Conservation (phyloP, 2,329 filamentous ascomycete species). For the Aspergillus persii region DNA sequence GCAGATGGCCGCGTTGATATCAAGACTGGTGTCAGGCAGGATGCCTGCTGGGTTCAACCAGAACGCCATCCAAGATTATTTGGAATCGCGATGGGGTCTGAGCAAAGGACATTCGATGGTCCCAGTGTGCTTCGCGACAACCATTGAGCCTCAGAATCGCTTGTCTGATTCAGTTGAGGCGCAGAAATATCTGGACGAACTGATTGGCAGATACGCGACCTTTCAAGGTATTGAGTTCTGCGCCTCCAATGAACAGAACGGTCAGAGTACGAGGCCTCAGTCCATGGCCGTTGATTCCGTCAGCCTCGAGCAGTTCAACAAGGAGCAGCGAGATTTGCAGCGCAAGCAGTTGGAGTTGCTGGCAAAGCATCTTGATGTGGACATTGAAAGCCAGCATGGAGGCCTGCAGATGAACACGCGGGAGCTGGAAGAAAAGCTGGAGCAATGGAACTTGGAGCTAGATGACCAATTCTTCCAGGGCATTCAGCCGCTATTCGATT, state of each 20-base stretch:
- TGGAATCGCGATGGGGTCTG: slow-evolving; percentile 29
- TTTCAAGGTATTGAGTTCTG: slow-evolving; percentile 14
- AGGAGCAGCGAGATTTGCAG: slow-evolving; percentile 7
- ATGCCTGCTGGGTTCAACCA: slow-evolving; percentile 30
- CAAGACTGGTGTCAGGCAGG: slow-evolving; percentile 27
- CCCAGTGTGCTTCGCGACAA: slow-evolving; percentile 22
- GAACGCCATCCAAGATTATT: slow-evolving; percentile 18
- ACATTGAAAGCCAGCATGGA: neutral
- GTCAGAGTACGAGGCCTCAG: neutral
- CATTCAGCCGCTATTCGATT: slow-evolving; percentile 30
- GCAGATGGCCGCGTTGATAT: slow-evolving; percentile 28
- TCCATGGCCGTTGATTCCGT: slow-evolving; percentile 1
- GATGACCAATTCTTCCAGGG: slow-evolving; percentile 30
- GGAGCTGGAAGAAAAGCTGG: slow-evolving; percentile 14
- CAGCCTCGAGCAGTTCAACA: neutral
- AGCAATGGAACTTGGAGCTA: slow-evolving; percentile 28
- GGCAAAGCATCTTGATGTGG: slow-evolving; percentile 7
- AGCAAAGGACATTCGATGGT: slow-evolving; percentile 18
- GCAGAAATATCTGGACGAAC: slow-evolving; percentile 21
- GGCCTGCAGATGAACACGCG: neutral
- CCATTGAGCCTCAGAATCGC: slow-evolving; percentile 20
- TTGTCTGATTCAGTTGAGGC: slow-evolving; percentile 16
- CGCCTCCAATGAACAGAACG: neutral
- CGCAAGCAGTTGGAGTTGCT: slow-evolving; percentile 10
- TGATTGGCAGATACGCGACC: slow-evolving; percentile 16